Percentiles rank a stretch among this genome's conserved stretches.
phyloP scores from a whole-genome alignment of 2,329 filamentous ascomycete species.

The Alternaria angustiovoidea region DNA sequence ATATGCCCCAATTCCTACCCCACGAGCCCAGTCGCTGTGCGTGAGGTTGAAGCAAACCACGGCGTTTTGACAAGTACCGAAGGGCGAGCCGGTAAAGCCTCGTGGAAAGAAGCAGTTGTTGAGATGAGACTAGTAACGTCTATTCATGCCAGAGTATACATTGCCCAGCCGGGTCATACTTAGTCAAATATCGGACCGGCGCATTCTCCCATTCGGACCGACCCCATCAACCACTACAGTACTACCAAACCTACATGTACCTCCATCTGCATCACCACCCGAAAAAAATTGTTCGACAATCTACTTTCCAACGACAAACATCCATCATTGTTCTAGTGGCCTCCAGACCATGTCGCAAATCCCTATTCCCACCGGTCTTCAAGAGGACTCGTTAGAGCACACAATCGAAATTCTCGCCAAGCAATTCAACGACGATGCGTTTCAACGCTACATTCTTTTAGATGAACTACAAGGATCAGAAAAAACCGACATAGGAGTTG shows the following conservation, averaged over 20 bases:
- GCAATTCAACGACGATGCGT: slow-evolving; percentile 9
- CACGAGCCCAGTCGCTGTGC: not conserved
- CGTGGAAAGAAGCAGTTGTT: not conserved
- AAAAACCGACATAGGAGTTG: not conserved
- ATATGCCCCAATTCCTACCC: not conserved
- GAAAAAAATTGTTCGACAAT: not conserved
- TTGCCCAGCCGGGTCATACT: slow-evolving; percentile 9
- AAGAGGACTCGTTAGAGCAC: slow-evolving; percentile 14
- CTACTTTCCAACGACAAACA: not conserved
- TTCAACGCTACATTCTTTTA: slow-evolving; percentile 9
- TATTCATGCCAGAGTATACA: not conserved
- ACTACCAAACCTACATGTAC: not conserved
- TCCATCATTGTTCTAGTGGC: not conserved
- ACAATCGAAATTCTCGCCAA: slow-evolving; percentile 11
- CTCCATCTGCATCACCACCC: not conserved
- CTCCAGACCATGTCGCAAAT: not conserved
- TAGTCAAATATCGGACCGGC: not conserved
- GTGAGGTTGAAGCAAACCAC: not conserved
- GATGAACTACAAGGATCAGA: slow-evolving; percentile 2
- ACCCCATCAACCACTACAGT: not conserved
- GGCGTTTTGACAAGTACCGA: not conserved
- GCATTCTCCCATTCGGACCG: slow-evolving; percentile 4
- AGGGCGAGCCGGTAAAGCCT: not conserved
- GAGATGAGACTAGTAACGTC: not conserved
- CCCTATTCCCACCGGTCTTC: slow-evolving; percentile 6